phyloP scores from a whole-genome alignment of 495 filamentous ascomycete species.

The Friedmanniomyces endolithicus region DNA sequence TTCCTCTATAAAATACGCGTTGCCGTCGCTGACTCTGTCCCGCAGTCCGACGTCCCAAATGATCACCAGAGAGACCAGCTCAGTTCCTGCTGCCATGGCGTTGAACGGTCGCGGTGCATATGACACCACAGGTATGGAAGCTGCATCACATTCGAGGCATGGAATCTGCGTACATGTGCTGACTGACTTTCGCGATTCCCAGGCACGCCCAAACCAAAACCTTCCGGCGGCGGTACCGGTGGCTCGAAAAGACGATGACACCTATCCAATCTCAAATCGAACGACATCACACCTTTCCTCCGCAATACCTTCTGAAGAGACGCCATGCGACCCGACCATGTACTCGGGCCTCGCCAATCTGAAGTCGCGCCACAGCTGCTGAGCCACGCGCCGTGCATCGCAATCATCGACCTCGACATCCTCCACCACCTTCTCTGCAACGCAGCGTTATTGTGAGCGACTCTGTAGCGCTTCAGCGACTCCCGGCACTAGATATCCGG shows the following conservation, averaged over 20 bases:
- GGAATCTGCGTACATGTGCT: not conserved
- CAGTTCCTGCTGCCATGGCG: constrained; percentile 7
- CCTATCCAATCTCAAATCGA: not conserved
- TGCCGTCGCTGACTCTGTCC: constrained; percentile 5
- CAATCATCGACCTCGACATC: no score
- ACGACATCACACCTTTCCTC: not conserved
- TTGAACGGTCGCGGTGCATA: constrained; percentile 24
- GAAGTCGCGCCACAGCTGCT: no score
- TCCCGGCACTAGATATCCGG: no score
- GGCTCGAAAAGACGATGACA: constrained; percentile 19
- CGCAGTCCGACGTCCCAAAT: constrained; percentile 6
- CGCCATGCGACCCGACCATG: no score
- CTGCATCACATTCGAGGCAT: not conserved
- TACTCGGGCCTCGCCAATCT: no score
- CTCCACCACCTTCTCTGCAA: not conserved
- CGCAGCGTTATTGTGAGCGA: not conserved
- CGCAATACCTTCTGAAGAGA: no score
- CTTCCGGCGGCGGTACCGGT: constrained; percentile 3
- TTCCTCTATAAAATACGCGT: not conserved
- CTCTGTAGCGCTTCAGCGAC: not conserved
- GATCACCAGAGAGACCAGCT: constrained; percentile 19
- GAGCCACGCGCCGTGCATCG: no score
- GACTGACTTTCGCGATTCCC: not conserved
- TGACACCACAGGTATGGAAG: constrained; percentile 17
- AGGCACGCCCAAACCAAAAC: constrained; percentile 21